Evolutionary conservation across 495 filamentous ascomycete genomes (phyloP), one percentile per base, ranked within the genome.

Genomic region (Emericellopsis terricola): DNA sequence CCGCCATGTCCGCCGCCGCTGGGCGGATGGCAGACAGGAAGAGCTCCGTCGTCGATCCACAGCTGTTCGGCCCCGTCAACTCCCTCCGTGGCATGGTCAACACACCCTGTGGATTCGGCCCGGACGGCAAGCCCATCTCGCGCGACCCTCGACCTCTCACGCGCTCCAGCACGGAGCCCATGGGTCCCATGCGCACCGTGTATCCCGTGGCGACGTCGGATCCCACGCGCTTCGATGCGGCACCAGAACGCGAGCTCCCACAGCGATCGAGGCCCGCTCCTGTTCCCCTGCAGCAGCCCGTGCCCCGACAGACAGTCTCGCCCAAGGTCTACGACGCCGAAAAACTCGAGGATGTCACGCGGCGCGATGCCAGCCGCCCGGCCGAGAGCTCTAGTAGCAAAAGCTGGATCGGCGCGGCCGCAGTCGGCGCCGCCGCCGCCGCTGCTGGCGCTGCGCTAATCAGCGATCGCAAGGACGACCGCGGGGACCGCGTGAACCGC

Each of bases 201-300:
- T 47, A 47, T 38, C 71, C 77, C 7, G 44, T 76, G 24, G 62
- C 73, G 17, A 78, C 71, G 15, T 61, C 61, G 8, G 76, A 81
- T 44, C 69, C 69, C 3, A 55, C 55, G 19, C 64, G 58, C 27
- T 77, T 70, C 42, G 73, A 76, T 34, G 17, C 24, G 19, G n/a
- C n/a, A n/a, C n/a, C n/a, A n/a, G n/a, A n/a, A n/a, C n/a, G n/a
- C n/a, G 29, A 33, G 16, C 29, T 38, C 20, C 29, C 38, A 9
- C 32, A 39, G 19, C 33, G 34, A 23, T 35, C 44, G 8, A 46
- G 52, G 14, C 55, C 57, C 4, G 52, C 23, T 39, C 55, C 47
- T 33, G 47, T 54, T 29, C 47, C 41, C 34, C 65, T 57, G 48
- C 69, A 56, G 34, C 62, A 62, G 7, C 62, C 62, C 6, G 57